Evolutionary conservation across 1,139 yeast genomes (phyloP).

Genomic region (Yamadazyma jaroonii): DNA sequence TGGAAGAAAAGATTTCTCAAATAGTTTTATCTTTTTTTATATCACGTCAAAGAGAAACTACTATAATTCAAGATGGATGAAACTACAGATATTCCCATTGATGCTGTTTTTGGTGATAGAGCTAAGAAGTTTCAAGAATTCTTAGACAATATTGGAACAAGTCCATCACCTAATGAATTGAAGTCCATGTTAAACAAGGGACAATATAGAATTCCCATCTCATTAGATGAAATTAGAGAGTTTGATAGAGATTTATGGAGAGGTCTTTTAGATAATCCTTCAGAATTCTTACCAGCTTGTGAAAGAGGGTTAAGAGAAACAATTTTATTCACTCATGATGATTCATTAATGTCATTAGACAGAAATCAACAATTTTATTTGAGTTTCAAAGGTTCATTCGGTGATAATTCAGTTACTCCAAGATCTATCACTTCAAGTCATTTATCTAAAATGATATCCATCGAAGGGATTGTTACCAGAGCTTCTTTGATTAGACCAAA

Average conservation of each 20-base stretch:
- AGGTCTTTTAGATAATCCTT: slow-evolving; percentile 74
- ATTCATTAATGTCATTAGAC: slow-evolving; percentile 45
- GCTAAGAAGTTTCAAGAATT: slow-evolving; percentile 88
- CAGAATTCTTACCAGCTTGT: slow-evolving; percentile 86
- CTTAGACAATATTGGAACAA: slow-evolving; percentile 63
- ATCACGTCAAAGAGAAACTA: no score
- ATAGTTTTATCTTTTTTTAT: not conserved
- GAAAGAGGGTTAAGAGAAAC: slow-evolving; percentile 83
- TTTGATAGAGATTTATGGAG: slow-evolving; percentile 78
- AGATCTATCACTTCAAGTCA: slow-evolving; percentile 77
- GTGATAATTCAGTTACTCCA: slow-evolving; percentile 83
- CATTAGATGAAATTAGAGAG: slow-evolving; percentile 84
- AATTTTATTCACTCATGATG: slow-evolving; percentile 66
- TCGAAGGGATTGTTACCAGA: slow-evolving; percentile 94
- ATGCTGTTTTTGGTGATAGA: slow-evolving; percentile 69
- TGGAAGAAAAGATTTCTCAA: not conserved
- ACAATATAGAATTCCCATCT: slow-evolving; percentile 66
- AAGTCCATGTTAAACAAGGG: slow-evolving; percentile 67
- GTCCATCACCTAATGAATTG: slow-evolving; percentile 50
- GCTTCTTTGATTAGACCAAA: slow-evolving; percentile 94
- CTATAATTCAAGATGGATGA: slow-evolving; percentile 6
- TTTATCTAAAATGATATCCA: slow-evolving; percentile 77
- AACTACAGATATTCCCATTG: slow-evolving; percentile 33
- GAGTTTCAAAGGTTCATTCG: slow-evolving; percentile 90
- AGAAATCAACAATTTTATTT: slow-evolving; percentile 69